A percentile compares a stretch with the other conserved stretches of the same genome.
phyloP scores from a whole-genome alignment of 495 filamentous ascomycete genomes.

The Lentithecium fluviatile region DNA sequence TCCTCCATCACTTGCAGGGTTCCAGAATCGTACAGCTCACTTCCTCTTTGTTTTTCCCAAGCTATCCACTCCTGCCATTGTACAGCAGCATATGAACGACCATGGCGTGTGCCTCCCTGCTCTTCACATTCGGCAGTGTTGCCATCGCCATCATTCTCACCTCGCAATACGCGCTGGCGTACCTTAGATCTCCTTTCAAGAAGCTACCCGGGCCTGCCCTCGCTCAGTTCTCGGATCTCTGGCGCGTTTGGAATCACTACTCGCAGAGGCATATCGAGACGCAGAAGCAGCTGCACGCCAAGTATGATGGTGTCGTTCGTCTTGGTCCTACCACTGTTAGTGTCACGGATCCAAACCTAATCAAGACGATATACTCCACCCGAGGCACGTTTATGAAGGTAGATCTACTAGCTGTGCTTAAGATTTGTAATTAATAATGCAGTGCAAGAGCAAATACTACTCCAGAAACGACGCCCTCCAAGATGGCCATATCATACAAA shows the following conservation, averaged over 20 bases:
- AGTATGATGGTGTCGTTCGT: constrained; percentile 13
- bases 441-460: constrained; percentile 22
- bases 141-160: background rate
- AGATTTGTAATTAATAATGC: background rate
- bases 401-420: background rate
- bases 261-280: constrained; percentile 18
- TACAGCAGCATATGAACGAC: background rate
- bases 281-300: constrained; percentile 12
- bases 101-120: constrained; percentile 1
- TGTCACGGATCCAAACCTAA: constrained; percentile 6
- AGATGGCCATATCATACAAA: constrained; percentile 18
- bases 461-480: constrained; percentile 22
- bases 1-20: background rate
- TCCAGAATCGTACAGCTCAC: background rate
- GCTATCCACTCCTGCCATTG: background rate
- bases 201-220: constrained; percentile 20
- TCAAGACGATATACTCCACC: constrained; percentile 16
- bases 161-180: background rate
- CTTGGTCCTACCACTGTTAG: constrained; percentile 23
- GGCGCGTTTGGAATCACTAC: constrained; percentile 21
- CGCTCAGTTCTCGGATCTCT: constrained; percentile 18
- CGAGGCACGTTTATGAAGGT: constrained; percentile 23
- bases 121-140: constrained; percentile 1
- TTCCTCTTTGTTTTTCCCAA: background rate
- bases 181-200: constrained; percentile 19